Conservation (phyloP, 345 rosid species). For the Brassica carinata region DNA sequence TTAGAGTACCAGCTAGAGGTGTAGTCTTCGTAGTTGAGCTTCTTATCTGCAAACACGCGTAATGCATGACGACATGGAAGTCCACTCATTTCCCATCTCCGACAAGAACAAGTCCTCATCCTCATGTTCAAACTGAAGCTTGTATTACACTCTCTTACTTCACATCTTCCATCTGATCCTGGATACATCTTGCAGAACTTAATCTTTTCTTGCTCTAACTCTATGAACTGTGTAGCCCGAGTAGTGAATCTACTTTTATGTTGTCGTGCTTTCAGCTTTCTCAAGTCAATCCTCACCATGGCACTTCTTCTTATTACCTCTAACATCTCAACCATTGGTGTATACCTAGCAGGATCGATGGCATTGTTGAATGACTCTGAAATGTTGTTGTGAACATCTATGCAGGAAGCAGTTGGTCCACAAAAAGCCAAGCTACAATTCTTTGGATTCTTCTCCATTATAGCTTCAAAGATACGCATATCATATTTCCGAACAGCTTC, state of each 20-base stretch:
- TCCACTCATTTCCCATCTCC: background rate
- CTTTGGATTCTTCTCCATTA: too few species aligned
- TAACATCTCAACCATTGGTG: constrained; percentile 6
- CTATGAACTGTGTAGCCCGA: too few species aligned
- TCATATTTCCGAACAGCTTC: background rate
- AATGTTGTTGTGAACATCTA: background rate
- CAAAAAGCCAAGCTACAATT: background rate
- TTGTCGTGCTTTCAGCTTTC: background rate
- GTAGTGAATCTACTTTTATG: too few species aligned
- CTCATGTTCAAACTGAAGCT: background rate
- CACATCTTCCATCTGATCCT: background rate
- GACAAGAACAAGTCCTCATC: background rate
- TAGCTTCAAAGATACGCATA: background rate
- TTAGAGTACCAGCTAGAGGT: background rate
- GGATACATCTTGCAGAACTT: background rate
- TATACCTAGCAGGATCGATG: background rate
- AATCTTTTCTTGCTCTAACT: background rate
- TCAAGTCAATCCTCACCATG: background rate
- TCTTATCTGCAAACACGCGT: background rate
- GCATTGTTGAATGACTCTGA: background rate
- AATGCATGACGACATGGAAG: background rate
- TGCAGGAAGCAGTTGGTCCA: background rate
- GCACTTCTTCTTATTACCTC: background rate
- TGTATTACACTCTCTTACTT: background rate
- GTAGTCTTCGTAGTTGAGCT: background rate